phyloP scores from a whole-genome alignment of 1,284 basidiomycete genomes.

The Trichosporon sp. region DNA sequence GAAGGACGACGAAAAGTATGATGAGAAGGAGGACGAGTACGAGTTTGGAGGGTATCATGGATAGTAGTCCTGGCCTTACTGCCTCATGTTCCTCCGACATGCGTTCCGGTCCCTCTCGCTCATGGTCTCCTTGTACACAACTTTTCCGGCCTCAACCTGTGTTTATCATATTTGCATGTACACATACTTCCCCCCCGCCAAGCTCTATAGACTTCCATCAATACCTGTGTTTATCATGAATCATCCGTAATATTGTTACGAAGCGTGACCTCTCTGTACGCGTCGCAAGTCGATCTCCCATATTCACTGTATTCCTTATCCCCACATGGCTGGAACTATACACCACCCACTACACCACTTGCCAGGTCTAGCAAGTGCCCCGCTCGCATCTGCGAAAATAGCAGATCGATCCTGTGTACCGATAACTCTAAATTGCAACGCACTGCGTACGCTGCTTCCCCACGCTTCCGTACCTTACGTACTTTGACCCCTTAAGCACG shows the following conservation, averaged over 20 bases:
- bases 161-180: not conserved
- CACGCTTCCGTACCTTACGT: not conserved
- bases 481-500: not conserved
- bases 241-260: too few relatives aligned
- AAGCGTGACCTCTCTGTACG: too few relatives aligned
- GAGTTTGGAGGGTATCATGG: not conserved
- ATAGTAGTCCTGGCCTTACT: not conserved
- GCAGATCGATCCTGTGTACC: not conserved
- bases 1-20: conserved; percentile 10
- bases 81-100: not conserved
- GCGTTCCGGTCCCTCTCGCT: not conserved
- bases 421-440: not conserved
- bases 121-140: not conserved
- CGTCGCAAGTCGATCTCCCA: too few relatives aligned
- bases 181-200: too few relatives aligned
- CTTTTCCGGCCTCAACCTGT: not conserved
- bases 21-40: conserved; percentile 5
- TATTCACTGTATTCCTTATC: too few relatives aligned
- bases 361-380: not conserved
- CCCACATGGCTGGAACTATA: not conserved
- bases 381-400: not conserved
- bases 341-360: not conserved
- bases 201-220: too few relatives aligned
- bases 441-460: not conserved
- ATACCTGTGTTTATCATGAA: too few relatives aligned